Evolutionary conservation across 2,329 filamentous ascomycete genomes (phyloP).

Genomic region (Alternaria ventricosa): DNA sequence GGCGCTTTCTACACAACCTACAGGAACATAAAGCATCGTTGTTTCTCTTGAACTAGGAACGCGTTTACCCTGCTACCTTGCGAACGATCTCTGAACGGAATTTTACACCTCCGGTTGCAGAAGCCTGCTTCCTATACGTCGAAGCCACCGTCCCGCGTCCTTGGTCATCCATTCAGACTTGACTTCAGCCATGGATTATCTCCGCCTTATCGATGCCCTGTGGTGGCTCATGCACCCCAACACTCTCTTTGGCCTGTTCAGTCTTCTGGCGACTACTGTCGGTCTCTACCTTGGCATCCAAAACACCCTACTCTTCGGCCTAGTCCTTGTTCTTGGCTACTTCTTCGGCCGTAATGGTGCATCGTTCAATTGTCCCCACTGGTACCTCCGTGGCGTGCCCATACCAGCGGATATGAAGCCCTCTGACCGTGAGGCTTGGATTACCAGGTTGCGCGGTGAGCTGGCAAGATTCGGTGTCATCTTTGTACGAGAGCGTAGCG

Average conservation of each 20-base stretch:
- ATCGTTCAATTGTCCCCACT: background rate
- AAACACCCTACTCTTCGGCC: background rate
- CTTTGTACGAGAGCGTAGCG: background rate
- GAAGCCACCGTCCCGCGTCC: background rate
- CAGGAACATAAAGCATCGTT: background rate
- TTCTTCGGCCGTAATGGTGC: background rate
- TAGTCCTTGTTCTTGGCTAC: background rate
- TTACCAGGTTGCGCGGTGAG: background rate
- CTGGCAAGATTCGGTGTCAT: background rate
- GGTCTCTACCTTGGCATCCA: background rate
- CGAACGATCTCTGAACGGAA: background rate
- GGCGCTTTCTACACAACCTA: background rate
- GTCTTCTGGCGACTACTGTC: background rate
- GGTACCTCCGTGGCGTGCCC: background rate
- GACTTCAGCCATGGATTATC: background rate
- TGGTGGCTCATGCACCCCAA: background rate
- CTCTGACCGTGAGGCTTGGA: background rate
- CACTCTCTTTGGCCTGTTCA: background rate
- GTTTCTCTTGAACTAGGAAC: background rate
- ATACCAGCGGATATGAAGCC: background rate
- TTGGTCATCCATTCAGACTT: background rate
- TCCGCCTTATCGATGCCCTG: background rate
- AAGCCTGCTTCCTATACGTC: background rate
- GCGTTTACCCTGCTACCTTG: background rate
- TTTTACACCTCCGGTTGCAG: background rate